Conservation (phyloP, 805 yeast genomes). For the Metschnikowia amazonensis region DNA sequence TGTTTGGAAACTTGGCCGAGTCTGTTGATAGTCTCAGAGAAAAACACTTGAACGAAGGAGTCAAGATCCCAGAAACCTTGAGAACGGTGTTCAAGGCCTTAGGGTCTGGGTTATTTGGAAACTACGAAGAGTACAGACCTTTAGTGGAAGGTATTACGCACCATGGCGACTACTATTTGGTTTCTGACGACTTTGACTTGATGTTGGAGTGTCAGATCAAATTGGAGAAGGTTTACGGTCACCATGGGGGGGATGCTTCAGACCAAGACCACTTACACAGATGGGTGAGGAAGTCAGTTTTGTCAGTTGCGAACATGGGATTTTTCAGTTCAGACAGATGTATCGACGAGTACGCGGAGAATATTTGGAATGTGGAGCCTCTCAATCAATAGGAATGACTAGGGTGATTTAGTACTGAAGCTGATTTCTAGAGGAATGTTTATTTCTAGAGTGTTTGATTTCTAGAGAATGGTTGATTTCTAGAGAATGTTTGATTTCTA, state of each 20-base stretch:
- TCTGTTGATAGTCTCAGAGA: slow-evolving; percentile 83
- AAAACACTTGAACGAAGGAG: slow-evolving; percentile 61
- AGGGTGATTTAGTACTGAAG: no score
- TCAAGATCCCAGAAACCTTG: slow-evolving; percentile 56
- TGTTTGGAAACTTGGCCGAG: slow-evolving; percentile 88
- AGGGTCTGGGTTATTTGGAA: slow-evolving; percentile 69
- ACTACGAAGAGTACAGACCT: slow-evolving; percentile 59
- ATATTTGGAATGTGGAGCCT: slow-evolving; percentile 91
- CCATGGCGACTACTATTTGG: slow-evolving; percentile 85
- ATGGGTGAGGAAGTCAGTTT: slow-evolving; percentile 76
- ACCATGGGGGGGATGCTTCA: slow-evolving; percentile 38
- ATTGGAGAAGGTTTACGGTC: slow-evolving; percentile 66
- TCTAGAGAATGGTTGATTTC: no score
- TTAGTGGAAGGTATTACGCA: slow-evolving; percentile 64
- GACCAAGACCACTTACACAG: slow-evolving; percentile 51
- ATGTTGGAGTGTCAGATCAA: slow-evolving; percentile 77
- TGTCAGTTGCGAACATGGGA: slow-evolving; percentile 88
- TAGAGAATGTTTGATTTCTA: no score
- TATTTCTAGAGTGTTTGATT: no score
- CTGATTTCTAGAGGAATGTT: no score
- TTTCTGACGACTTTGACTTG: slow-evolving; percentile 83
- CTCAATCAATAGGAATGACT: slow-evolving; percentile 18
- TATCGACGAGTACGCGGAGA: slow-evolving; percentile 86
- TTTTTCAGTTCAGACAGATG: slow-evolving; percentile 90
- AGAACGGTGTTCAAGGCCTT: slow-evolving; percentile 60